A percentile compares a stretch with the other conserved stretches of the same genome.
phyloP scores from a whole-genome alignment of 139 green algal species.

The Chlorella sp. region DNA sequence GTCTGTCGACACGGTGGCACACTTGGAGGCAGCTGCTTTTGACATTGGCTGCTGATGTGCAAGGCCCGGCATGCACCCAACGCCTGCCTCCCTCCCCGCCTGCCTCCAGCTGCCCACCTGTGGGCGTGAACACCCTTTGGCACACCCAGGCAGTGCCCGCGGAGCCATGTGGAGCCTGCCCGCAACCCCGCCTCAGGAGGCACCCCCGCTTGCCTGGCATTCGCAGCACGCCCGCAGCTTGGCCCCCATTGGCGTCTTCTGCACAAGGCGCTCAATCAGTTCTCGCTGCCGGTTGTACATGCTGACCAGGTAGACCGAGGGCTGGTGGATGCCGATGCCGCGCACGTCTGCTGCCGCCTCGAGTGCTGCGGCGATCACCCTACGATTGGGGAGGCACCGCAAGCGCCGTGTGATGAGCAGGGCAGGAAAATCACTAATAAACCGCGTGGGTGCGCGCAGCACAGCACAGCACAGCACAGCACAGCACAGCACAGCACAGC shows the following conservation, averaged over 20 bases:
- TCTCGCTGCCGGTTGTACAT: conserved; percentile 21
- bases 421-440: no score
- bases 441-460: no score
- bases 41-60: no score
- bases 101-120: no score
- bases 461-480: no score
- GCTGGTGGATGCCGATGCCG: background rate
- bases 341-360: background rate
- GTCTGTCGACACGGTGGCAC: no score
- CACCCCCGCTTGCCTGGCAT: background rate
- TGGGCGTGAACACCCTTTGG: background rate
- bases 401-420: background rate
- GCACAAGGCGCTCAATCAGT: background rate
- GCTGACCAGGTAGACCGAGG: conserved; percentile 6
- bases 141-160: background rate
- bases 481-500: no score
- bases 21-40: no score
- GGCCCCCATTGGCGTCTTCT: background rate
- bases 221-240: background rate
- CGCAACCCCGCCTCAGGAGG: background rate
- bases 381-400: background rate
- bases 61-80: background rate
- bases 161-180: no score
- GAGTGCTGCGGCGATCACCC: background rate
- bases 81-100: background rate